These are phyloP conservation scores for Pleurotus citrinopileatus DNA, from an alignment of 768 basidiomycete species.

Conservation along the genomic window DNA sequence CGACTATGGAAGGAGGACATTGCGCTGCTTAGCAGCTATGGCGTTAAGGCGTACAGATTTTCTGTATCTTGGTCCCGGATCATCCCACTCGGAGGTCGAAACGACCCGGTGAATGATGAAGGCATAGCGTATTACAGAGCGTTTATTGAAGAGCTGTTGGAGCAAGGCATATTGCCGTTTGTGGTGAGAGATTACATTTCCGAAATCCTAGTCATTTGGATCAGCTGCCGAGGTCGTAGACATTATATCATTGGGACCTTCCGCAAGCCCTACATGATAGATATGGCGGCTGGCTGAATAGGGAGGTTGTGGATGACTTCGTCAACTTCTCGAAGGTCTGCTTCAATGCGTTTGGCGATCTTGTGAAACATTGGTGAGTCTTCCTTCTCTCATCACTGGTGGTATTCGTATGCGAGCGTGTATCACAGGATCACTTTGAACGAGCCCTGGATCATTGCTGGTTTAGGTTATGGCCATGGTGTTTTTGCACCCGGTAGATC, in stretches of 20 bases:
- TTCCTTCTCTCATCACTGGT: too few relatives aligned
- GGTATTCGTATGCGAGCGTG: not conserved
- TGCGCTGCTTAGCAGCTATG: slow-evolving; percentile 56
- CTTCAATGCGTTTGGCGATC: slow-evolving; percentile 68
- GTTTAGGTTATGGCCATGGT: slow-evolving; percentile 63
- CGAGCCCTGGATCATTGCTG: slow-evolving; percentile 68
- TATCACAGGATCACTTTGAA: slow-evolving; percentile 61
- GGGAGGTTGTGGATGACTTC: slow-evolving; percentile 61
- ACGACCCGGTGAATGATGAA: slow-evolving; percentile 60
- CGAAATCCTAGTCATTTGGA: not conserved
- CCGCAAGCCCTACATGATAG: slow-evolving; percentile 70
- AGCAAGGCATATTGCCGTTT: slow-evolving; percentile 58
- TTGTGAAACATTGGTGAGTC: slow-evolving; percentile 68
- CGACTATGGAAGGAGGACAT: slow-evolving; percentile 65
- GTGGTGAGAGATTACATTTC: slow-evolving; percentile 37
- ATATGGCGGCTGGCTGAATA: slow-evolving; percentile 76
- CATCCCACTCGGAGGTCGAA: slow-evolving; percentile 60
- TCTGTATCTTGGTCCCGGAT: slow-evolving; percentile 73
- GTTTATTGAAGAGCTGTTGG: slow-evolving; percentile 63
- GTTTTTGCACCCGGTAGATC: slow-evolving; percentile 69
- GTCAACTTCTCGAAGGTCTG: slow-evolving; percentile 62
- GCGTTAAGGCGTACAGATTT: slow-evolving; percentile 72
- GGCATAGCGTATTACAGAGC: slow-evolving; percentile 67
- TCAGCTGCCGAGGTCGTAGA: too few relatives aligned
- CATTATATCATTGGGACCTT: slow-evolving; percentile 76